Conservation (phyloP, 2,329 filamentous ascomycete species). For the Aspergillus caelatus region DNA sequence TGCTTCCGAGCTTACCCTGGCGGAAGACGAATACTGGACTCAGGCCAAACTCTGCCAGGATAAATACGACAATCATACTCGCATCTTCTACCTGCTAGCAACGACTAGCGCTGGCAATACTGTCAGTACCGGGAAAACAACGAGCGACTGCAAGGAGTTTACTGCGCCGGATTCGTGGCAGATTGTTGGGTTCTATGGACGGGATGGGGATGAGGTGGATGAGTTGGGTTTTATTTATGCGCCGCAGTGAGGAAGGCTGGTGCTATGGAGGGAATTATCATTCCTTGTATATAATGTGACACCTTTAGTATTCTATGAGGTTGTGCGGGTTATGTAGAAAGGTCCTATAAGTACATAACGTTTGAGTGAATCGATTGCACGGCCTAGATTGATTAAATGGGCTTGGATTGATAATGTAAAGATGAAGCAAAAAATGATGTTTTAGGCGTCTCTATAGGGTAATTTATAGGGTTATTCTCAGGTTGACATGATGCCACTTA, state of each 20-base stretch:
- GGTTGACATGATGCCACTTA: too few species aligned
- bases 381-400: too few species aligned
- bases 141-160: constrained; percentile 51
- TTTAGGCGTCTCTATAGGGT: too few species aligned
- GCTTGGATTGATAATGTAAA: too few species aligned
- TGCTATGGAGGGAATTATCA: background rate
- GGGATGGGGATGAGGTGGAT: constrained; percentile 59
- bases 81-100: constrained; percentile 60
- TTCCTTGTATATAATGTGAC: background rate
- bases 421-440: too few species aligned
- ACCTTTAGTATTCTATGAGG: background rate
- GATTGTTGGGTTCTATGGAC: constrained; percentile 58
- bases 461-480: too few species aligned
- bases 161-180: constrained; percentile 54
- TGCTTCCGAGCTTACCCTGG: constrained; percentile 48
- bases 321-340: background rate
- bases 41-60: constrained; percentile 56
- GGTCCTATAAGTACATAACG: too few species aligned
- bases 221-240: constrained; percentile 48
- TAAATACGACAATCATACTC: constrained; percentile 48
- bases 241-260: background rate
- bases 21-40: constrained; percentile 52
- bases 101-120: constrained; percentile 54
- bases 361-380: too few species aligned
- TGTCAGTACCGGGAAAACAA: constrained; percentile 50